Percentiles rank a stretch among this genome's conserved stretches.
Conservation (phyloP, 2,329 filamentous ascomycete species). For the Colletotrichum eleusines region DNA sequence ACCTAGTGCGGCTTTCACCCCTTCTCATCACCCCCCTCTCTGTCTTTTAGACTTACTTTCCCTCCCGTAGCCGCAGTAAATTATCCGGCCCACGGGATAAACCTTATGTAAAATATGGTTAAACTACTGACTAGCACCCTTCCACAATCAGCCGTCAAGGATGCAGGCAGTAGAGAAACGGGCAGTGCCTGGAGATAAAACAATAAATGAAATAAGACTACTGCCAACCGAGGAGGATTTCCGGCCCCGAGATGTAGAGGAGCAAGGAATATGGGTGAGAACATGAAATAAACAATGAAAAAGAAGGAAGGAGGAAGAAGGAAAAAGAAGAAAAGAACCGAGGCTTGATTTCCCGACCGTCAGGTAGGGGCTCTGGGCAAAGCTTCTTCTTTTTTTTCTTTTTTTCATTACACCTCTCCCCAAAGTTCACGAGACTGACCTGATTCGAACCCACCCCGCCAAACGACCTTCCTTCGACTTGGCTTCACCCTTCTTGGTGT, state of each 20-base stretch:
- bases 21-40: not conserved
- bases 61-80: not conserved
- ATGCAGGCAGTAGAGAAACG: not conserved
- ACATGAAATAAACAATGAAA: too few relatives aligned
- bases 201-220: not conserved
- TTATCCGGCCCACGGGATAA: conserved; percentile 16
- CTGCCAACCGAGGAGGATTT: not conserved
- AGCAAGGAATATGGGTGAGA: not conserved
- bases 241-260: not conserved
- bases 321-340: not conserved
- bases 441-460: not conserved
- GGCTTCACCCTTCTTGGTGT: conserved; percentile 15
- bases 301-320: too few relatives aligned
- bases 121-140: not conserved
- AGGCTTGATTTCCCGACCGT: not conserved
- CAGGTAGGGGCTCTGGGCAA: not conserved
- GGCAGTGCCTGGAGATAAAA: too few relatives aligned
- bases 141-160: too few relatives aligned
- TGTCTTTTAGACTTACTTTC: not conserved
- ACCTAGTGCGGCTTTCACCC: not conserved
- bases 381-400: not conserved
- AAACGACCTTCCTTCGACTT: conserved; percentile 7
- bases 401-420: too few relatives aligned
- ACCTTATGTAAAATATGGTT: conserved; percentile 9
- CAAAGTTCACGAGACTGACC: not conserved